These are phyloP conservation scores for Nicotiana tomentosiformis DNA, from an alignment of 257 asterid species.

Conservation along the genomic window DNA sequence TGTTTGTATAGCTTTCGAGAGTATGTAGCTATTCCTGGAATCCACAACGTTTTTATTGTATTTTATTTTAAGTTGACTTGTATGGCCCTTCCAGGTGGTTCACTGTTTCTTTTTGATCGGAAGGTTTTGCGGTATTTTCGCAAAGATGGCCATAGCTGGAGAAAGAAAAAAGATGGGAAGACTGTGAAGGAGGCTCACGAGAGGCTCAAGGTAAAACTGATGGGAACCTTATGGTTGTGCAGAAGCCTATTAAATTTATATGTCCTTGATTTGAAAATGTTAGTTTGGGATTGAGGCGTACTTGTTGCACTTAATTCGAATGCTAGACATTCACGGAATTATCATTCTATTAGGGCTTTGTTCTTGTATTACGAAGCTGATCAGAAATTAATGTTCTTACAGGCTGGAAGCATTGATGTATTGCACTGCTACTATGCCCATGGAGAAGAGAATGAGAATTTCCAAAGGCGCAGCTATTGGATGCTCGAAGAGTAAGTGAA, in stretches of 20 bases:
- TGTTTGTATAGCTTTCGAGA: background rate
- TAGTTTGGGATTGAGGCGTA: background rate
- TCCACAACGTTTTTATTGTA: constrained; percentile 4
- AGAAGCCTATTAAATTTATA: background rate
- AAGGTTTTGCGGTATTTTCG: constrained; percentile 83
- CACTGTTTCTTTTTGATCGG: constrained; percentile 92
- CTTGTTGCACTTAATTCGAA: background rate
- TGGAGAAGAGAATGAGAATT: constrained; percentile 78
- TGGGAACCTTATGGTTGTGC: background rate
- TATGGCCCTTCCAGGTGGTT: constrained; percentile 54
- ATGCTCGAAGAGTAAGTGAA: constrained; percentile 90
- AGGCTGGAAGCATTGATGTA: constrained; percentile 89
- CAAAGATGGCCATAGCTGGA: constrained; percentile 94
- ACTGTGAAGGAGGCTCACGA: constrained; percentile 97
- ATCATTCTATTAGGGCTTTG: background rate
- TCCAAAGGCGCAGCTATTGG: constrained; percentile 97
- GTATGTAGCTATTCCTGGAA: background rate
- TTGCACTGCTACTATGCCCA: constrained; percentile 97
- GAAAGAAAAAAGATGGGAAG: constrained; percentile 91
- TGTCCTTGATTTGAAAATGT: constrained; percentile 1
- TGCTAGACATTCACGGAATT: background rate
- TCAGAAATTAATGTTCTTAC: constrained; percentile 23
- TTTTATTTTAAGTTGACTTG: constrained; percentile 9
- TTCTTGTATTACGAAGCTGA: constrained; percentile 16
- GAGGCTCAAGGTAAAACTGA: constrained; percentile 69